Conservation (phyloP, 768 basidiomycete genomes). For the button mushroom (Agaricus bisporus) region DNA sequence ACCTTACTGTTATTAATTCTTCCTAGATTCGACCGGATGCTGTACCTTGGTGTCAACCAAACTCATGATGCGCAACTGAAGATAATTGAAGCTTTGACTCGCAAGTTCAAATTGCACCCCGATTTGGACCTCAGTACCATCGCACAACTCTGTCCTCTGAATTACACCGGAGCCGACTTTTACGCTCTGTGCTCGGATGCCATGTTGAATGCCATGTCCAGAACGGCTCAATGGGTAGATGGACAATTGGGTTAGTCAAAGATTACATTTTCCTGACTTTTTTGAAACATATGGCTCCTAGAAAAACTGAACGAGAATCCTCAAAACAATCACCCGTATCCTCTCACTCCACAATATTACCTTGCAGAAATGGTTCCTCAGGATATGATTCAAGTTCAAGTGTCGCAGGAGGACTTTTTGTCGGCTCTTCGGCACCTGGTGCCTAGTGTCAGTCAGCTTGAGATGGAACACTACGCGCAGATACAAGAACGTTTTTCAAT, state of each 20-base stretch:
- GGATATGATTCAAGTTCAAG: slow-evolving; percentile 69
- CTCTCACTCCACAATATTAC: slow-evolving; percentile 84
- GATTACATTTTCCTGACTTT: neutral
- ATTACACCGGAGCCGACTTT: slow-evolving; percentile 96
- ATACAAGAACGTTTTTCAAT: slow-evolving; percentile 68
- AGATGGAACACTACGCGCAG: slow-evolving; percentile 77
- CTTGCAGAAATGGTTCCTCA: slow-evolving; percentile 70
- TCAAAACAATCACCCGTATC: slow-evolving; percentile 44
- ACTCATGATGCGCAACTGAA: slow-evolving; percentile 80
- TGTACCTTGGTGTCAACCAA: slow-evolving; percentile 90
- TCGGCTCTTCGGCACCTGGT: slow-evolving; percentile 63
- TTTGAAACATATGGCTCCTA: slow-evolving; percentile 15
- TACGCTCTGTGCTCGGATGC: slow-evolving; percentile 98
- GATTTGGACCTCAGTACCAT: slow-evolving; percentile 55
- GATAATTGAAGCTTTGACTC: slow-evolving; percentile 84
- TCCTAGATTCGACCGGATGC: slow-evolving; percentile 90
- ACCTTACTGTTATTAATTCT: slow-evolving; percentile 1
- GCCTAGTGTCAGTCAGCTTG: slow-evolving; percentile 78
- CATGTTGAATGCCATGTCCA: slow-evolving; percentile 89
- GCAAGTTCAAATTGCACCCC: slow-evolving; percentile 83
- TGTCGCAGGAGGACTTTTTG: slow-evolving; percentile 71
- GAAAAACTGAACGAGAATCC: slow-evolving; percentile 43
- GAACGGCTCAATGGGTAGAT: slow-evolving; percentile 79
- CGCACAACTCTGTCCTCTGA: slow-evolving; percentile 78
- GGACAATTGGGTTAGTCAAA: slow-evolving; percentile 52